A percentile compares a stretch with the other conserved stretches of the same genome.
These are phyloP conservation scores for Aspergillus novoparasiticus DNA, from an alignment of 2,329 filamentous ascomycete genomes.

Conservation along the genomic window DNA sequence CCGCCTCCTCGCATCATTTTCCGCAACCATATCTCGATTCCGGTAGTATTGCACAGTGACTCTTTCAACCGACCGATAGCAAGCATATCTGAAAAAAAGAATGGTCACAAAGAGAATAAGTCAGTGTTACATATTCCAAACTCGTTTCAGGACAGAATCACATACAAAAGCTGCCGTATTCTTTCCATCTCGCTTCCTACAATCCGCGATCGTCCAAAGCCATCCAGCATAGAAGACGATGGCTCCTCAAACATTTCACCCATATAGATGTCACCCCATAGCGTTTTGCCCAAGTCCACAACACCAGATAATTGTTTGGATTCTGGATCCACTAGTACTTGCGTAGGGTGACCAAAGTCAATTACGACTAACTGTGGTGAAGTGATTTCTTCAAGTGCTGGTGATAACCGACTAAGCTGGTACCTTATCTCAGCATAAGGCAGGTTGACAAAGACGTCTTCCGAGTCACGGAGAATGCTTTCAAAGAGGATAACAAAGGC, in stretches of 20 bases:
- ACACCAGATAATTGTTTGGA: conserved; percentile 54
- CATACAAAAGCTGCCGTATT: conserved; percentile 40
- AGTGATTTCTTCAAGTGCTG: conserved; percentile 53
- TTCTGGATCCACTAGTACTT: conserved; percentile 54
- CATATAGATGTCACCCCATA: conserved; percentile 61
- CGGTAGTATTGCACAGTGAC: conserved; percentile 45
- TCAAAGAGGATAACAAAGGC: conserved; percentile 57
- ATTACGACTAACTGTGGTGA: conserved; percentile 56
- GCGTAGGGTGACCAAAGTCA: conserved; percentile 51
- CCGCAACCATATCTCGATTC: conserved; percentile 35
- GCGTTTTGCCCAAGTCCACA: conserved; percentile 54
- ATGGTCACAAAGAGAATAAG: not conserved
- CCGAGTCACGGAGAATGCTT: conserved; percentile 56
- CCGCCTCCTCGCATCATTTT: conserved; percentile 40
- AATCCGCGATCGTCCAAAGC: conserved; percentile 31
- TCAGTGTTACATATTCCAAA: conserved; percentile 2
- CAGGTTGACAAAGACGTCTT: conserved; percentile 60
- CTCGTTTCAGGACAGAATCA: not conserved
- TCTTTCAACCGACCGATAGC: conserved; percentile 40
- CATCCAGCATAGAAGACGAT: conserved; percentile 38
- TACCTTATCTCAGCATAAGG: conserved; percentile 59
- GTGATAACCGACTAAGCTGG: conserved; percentile 48
- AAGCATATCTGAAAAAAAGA: conserved; percentile 36
- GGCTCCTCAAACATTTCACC: conserved; percentile 51
- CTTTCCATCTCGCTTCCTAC: conserved; percentile 27